Percentiles rank a stretch among this genome's conserved stretches.
These are phyloP conservation scores for Agaricales sp. DNA, from an alignment of 1,284 basidiomycete species.

Conservation along the genomic window DNA sequence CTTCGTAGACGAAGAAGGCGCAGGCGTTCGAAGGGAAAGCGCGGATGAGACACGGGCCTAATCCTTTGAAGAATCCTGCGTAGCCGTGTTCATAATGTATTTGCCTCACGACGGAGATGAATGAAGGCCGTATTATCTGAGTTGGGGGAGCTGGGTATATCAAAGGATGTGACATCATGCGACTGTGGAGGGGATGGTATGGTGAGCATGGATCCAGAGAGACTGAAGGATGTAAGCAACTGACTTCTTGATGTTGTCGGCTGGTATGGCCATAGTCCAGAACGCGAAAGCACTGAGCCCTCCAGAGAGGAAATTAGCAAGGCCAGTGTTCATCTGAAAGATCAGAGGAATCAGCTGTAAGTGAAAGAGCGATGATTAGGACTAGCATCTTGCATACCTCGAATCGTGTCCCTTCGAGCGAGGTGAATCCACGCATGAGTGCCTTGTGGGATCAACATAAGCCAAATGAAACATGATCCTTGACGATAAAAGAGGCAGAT, in stretches of 20 bases:
- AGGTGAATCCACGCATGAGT: conserved; percentile 47
- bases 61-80: conserved; percentile 51
- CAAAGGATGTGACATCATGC: conserved; percentile 49
- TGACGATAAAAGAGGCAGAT: neutral
- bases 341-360: neutral
- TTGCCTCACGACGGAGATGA: conserved; percentile 32
- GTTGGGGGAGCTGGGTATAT: conserved; percentile 24
- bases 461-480: conserved; percentile 2
- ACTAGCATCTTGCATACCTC: conserved; percentile 28
- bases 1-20: conserved; percentile 65
- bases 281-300: conserved; percentile 52
- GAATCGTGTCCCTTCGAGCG: conserved; percentile 39
- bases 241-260: conserved; percentile 74
- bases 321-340: conserved; percentile 48
- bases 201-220: conserved; percentile 3
- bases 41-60: conserved; percentile 50
- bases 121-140: conserved; percentile 29
- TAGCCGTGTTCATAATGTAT: conserved; percentile 42
- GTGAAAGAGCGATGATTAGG: no score
- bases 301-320: conserved; percentile 63
- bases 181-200: conserved; percentile 23
- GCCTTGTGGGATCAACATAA: conserved; percentile 22
- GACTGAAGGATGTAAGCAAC: conserved; percentile 12
- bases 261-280: conserved; percentile 65
- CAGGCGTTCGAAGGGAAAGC: conserved; percentile 68